A percentile compares a stretch with the other conserved stretches of the same genome.
Conservation (phyloP, 2,329 filamentous ascomycete species). For the Aspergillus sp. region DNA sequence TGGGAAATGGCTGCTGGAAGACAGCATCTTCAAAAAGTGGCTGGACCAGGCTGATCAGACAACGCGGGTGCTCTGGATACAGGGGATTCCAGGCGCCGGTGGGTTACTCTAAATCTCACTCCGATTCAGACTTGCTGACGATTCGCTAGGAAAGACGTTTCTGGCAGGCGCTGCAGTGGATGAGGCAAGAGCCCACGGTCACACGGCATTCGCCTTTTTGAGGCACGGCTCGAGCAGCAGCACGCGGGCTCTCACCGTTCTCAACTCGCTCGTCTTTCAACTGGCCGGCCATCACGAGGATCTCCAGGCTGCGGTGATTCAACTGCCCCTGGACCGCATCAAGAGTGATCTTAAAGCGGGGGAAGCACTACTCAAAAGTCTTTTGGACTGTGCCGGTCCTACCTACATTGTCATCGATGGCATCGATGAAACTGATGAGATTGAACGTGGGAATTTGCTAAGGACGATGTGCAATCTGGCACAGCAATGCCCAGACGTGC, state of each 20-base stretch:
- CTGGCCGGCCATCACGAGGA: constrained; percentile 17
- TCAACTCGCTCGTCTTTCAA: constrained; percentile 29
- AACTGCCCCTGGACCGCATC: constrained; percentile 4
- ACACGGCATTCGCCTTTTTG: constrained; percentile 1
- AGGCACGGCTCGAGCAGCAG: constrained; percentile 12
- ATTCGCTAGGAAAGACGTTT: constrained; percentile 16
- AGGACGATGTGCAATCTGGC: not conserved
- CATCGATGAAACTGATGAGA: constrained; percentile 29
- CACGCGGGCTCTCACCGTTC: constrained; percentile 13
- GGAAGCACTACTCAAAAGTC: constrained; percentile 19
- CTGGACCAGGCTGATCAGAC: not conserved
- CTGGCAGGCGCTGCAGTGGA: constrained; percentile 14
- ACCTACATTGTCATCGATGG: constrained; percentile 30
- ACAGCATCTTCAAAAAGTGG: constrained; percentile 4
- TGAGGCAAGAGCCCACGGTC: constrained; percentile 1
- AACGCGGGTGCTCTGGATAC: constrained; percentile 16
- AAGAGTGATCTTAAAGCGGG: constrained; percentile 15
- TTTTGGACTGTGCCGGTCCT: constrained; percentile 19
- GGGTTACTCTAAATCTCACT: not conserved
- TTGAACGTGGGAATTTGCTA: constrained; percentile 11
- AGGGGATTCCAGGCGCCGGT: constrained; percentile 24
- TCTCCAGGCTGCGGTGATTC: constrained; percentile 20
- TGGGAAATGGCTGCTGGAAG: constrained; percentile 8
- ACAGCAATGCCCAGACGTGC: not conserved
- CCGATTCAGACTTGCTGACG: not conserved